A percentile compares a stretch with the other conserved stretches of the same genome.
These are phyloP conservation scores for Eurotiales sp. DNA, from an alignment of 2,329 filamentous ascomycete genomes.

Conservation along the genomic window DNA sequence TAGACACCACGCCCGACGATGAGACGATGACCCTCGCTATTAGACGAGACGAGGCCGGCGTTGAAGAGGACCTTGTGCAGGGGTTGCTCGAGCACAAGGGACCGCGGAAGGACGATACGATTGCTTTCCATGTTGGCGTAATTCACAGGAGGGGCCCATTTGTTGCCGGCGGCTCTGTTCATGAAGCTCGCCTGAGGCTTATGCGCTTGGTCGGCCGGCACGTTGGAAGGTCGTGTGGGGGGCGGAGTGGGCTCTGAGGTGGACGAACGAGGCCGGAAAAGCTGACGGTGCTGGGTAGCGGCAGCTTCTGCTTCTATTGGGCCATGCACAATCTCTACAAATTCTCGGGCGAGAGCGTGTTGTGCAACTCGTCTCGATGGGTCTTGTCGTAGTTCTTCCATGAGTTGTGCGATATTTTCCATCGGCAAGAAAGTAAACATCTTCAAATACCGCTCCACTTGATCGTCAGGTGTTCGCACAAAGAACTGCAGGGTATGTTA, in stretches of 20 bases:
- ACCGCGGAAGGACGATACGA: slow-evolving; percentile 45
- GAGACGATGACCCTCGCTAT: slow-evolving; percentile 50
- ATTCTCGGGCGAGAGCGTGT: slow-evolving; percentile 76
- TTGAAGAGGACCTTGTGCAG: slow-evolving; percentile 50
- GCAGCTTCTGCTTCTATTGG: slow-evolving; percentile 59
- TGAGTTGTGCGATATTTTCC: slow-evolving; percentile 61
- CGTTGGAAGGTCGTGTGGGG: slow-evolving; percentile 17
- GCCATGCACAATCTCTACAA: slow-evolving; percentile 77
- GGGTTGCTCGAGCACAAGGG: slow-evolving; percentile 46
- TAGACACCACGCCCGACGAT: slow-evolving; percentile 50
- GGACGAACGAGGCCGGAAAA: slow-evolving; percentile 38
- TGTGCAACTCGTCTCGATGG: slow-evolving; percentile 74
- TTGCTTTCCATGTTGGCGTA: slow-evolving; percentile 35
- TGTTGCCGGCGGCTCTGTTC: slow-evolving; percentile 35
- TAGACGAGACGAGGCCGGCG: slow-evolving; percentile 50
- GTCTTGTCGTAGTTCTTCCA: slow-evolving; percentile 64
- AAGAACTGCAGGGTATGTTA: slow-evolving; percentile 62
- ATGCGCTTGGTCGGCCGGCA: slow-evolving; percentile 18
- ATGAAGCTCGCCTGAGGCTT: slow-evolving; percentile 23
- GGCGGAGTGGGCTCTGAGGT: slow-evolving; percentile 33
- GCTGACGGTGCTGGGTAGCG: slow-evolving; percentile 52
- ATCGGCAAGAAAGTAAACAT: slow-evolving; percentile 86
- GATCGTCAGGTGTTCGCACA: slow-evolving; percentile 72
- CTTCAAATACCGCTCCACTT: slow-evolving; percentile 77
- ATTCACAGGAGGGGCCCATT: slow-evolving; percentile 36